Evolutionary conservation across 2,329 filamentous ascomycete genomes (phyloP), one percentile per base, ranked within the genome.

Genomic region (Drechmeria coniospora): DNA sequence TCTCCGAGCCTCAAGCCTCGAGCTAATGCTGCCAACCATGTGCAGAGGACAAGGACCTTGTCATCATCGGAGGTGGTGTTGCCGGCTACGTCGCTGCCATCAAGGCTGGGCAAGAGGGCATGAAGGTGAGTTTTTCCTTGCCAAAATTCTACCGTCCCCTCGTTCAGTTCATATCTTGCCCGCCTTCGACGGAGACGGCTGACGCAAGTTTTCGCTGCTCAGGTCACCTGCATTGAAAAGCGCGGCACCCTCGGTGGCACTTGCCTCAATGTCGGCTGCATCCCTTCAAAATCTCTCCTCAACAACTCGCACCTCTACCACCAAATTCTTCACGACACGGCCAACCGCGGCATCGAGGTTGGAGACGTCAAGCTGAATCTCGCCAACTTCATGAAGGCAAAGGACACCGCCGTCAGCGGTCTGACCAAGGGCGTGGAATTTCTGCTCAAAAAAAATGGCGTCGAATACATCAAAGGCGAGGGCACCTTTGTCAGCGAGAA

Each of bases 291-390:
- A 64, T 94, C 90, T 37, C 82, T 98, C 44, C 81, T 98, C 57
- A 98, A 95, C 76, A 95, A 95, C 70, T 94, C 90, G 46, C 84
- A 94, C 58, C 72, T 95, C 35, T 95, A 95, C 68, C 87, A 95
- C 66, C 79, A 86, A 61, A 79, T 94, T 50, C 73, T 92, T 36
- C 87, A 98, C 65, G 90, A 98, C 65, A 87, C 84, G 41, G 93
- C 94, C 65, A 74, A 80, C 60, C 83, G 90, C 54, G 90, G 90
- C 53, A 98, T 98, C 54, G 87, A 95, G 51, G 90, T 98, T 44
- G 78, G 80, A 51, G 83, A 93, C 61, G 87, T 98, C 50, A 92
- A 92, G 60, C 77, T 98, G 51, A 94, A 98, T 68, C 70, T 98
- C 25, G 59, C 65, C 47, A 77, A 90, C 56, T 84, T 98, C 74